phyloP scores from a whole-genome alignment of 2,329 filamentous ascomycete species.

The Dothidotthia symphoricarpi region DNA sequence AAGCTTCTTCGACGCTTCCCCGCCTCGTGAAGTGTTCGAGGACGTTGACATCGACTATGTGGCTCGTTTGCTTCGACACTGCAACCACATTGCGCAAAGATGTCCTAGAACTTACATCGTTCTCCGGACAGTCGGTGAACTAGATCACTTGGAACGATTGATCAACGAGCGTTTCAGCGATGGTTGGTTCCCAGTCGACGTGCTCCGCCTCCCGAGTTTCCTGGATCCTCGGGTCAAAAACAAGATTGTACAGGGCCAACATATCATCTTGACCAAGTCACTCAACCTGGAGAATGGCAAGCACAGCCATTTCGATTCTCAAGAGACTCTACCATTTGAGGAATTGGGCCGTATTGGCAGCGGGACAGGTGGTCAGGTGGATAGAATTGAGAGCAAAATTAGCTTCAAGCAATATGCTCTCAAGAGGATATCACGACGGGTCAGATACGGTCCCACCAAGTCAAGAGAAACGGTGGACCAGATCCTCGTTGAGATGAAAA shows the following conservation, averaged over 20 bases:
- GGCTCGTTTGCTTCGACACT: slow-evolving; percentile 9
- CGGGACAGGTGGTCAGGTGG: slow-evolving; percentile 26
- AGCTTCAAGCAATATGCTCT: slow-evolving; percentile 30
- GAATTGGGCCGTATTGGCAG: slow-evolving; percentile 18
- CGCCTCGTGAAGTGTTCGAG: slow-evolving; percentile 7
- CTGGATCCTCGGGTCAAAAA: slow-evolving; percentile 12
- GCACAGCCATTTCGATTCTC: slow-evolving; percentile 22
- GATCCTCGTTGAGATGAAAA: slow-evolving; percentile 26
- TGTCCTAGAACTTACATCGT: slow-evolving; percentile 29
- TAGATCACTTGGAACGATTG: slow-evolving; percentile 20
- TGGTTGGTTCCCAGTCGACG: slow-evolving; percentile 27
- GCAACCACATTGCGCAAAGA: slow-evolving; percentile 2
- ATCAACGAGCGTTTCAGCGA: slow-evolving; percentile 26
- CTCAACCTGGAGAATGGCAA: slow-evolving; percentile 16
- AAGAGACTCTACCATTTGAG: slow-evolving; percentile 23
- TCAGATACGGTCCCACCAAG: slow-evolving; percentile 11
- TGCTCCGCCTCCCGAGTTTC: slow-evolving; percentile 15
- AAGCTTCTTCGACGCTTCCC: slow-evolving; percentile 3
- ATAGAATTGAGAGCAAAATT: slow-evolving; percentile 21
- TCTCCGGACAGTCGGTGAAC: slow-evolving; percentile 21
- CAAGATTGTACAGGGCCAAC: slow-evolving; percentile 22
- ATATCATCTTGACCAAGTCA: slow-evolving; percentile 18
- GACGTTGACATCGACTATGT: slow-evolving; percentile 21
- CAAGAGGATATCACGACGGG: slow-evolving; percentile 28
- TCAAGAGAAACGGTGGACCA: slow-evolving; percentile 12